Base-by-base conservation (phyloP, 2,329 filamentous ascomycete genomes). In the Verticillium longisporum region DNA sequence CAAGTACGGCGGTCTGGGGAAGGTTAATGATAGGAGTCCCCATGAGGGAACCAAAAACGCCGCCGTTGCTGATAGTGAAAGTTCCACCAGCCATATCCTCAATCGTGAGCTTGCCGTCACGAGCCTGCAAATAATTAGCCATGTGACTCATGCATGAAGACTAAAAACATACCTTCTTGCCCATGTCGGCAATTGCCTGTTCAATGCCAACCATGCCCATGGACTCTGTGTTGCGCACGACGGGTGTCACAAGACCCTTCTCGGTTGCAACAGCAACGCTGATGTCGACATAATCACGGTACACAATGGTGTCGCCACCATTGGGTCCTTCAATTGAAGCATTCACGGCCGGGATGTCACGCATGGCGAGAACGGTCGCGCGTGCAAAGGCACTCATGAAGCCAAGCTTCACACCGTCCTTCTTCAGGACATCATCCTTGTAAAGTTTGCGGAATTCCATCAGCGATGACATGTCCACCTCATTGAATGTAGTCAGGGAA, bases 21-120 rank as follows among this genome's bases (percentile, higher is more conserved):
- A 97, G 82, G 78, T 99, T 99, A 82, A 99, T 98, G 74, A 99
- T 98, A 10, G 95, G 95, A 0, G 95, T 99, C 58, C 95, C 95
- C 90, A 97, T 96, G 62, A 98, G 82, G 14, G 94, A 97, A 62
- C 95, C 95, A 71, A 99, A 99, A 59, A 99, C 94, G 68, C 95
- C 95, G 62, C 95, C 90, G 74, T 97, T 98, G 82, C 90, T 95
- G 80, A 97, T 97, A 64, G 95, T 98, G 77, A 97, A 99, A 38
- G 94, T 97, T 66, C 95, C 95, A 63, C 95, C 95, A 63, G 95
- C 95, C 92, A 99, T 97, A 74, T 99, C 95, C 79, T 99, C 95
- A 69, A 99, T 97, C 2, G 95, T 98, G 67, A 99, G 85, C 80
- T 98, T 98, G 75, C 90, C 89, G 73, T 97, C 93, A 65, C 95